Evolutionary conservation across 116 monocot genomes (phyloP).

Genomic region (Phalaenopsis hybrid): DNA sequence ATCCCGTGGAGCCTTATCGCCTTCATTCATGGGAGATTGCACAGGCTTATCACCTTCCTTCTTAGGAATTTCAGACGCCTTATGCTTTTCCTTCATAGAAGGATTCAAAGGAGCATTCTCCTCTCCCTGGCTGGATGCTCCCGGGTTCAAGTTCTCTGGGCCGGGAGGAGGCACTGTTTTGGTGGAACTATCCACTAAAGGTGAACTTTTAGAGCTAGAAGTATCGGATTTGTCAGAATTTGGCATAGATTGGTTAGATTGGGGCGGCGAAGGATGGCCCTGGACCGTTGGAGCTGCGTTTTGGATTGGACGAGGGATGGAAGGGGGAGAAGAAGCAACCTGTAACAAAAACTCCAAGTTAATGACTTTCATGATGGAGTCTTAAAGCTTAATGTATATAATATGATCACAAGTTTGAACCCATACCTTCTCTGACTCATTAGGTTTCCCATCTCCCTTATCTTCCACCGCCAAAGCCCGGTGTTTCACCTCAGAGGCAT

Average conservation of each 20-base stretch:
- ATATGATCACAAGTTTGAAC: not conserved
- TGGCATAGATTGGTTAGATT: not conserved
- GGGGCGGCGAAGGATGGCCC: not conserved
- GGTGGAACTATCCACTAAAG: not conserved
- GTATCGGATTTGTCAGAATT: constrained; percentile 2
- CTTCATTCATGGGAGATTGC: not conserved
- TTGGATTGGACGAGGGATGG: not conserved
- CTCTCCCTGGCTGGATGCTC: not conserved
- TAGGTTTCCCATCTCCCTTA: constrained; percentile 9
- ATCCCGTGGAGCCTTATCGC: not conserved
- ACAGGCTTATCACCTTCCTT: not conserved
- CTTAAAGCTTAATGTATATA: not conserved
- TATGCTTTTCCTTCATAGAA: not conserved
- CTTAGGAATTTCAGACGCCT: not conserved
- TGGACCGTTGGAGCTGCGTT: not conserved
- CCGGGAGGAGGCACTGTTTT: not conserved
- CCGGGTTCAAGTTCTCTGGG: not conserved
- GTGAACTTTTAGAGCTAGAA: not conserved
- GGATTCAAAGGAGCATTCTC: not conserved
- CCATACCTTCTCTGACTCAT: constrained; percentile 2
- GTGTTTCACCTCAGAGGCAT: not conserved
- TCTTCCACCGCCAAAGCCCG: constrained; percentile 4
- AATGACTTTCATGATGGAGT: constrained; percentile 1
- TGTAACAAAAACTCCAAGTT: constrained; percentile 1
- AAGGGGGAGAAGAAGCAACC: not conserved